A percentile compares a stretch with the other conserved stretches of the same genome.
Evolutionary conservation across 2,329 filamentous ascomycete species (phyloP).

Genomic region (Penicillium sp.): DNA sequence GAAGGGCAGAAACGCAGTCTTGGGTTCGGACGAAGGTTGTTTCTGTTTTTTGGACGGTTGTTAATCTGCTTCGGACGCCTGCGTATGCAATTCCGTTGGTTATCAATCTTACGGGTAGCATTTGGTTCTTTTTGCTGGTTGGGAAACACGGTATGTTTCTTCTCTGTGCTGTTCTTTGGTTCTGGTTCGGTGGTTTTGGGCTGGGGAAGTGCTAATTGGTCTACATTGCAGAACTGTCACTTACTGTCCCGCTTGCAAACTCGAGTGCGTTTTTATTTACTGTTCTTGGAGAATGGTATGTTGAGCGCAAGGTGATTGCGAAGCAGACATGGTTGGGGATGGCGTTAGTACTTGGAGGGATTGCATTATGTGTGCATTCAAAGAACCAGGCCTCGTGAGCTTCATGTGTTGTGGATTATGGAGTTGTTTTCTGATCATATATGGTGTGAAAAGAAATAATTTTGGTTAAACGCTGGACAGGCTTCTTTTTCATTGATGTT

Average conservation of each 20-base stretch:
- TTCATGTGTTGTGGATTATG: not conserved
- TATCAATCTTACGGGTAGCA: constrained; percentile 84
- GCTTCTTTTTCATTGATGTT: too few species aligned
- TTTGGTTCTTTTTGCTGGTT: constrained; percentile 96
- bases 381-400: constrained; percentile 33
- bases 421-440: not conserved
- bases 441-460: too few species aligned
- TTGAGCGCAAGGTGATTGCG: constrained; percentile 85
- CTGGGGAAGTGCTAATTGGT: not conserved
- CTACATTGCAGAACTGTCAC: constrained; percentile 67
- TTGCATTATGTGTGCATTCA: constrained; percentile 74
- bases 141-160: constrained; percentile 75
- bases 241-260: constrained; percentile 94
- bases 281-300: constrained; percentile 91
- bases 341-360: constrained; percentile 73
- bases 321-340: constrained; percentile 83
- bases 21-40: constrained; percentile 64
- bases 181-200: not conserved
- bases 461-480: not conserved
- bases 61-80: constrained; percentile 76
- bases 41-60: constrained; percentile 68
- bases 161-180: not conserved
- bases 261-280: constrained; percentile 95
- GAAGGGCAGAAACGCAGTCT: constrained; percentile 36
- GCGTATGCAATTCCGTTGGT: constrained; percentile 81